Percentiles rank a stretch among this genome's conserved stretches.
Conservation (phyloP, 2,329 filamentous ascomycete genomes). For the Paraphaeosphaeria sporulosa region DNA sequence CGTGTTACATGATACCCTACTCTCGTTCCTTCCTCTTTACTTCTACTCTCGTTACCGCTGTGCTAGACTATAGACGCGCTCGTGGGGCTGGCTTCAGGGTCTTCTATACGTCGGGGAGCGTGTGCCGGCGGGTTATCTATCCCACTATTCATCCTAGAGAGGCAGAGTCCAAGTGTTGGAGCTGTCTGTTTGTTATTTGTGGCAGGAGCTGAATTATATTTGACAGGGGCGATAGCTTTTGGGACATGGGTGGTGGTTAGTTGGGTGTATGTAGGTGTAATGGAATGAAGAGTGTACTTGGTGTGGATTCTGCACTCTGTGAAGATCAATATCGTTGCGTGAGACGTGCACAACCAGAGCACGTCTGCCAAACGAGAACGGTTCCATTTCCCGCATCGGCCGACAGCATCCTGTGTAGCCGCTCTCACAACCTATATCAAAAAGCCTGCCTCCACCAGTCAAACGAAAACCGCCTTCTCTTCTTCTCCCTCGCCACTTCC, state of each 20-base stretch:
- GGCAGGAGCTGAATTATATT: not conserved
- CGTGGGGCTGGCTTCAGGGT: constrained; percentile 15
- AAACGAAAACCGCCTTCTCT: too few species aligned
- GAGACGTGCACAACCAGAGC: too few species aligned
- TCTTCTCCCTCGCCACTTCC: too few species aligned
- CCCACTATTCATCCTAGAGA: not conserved
- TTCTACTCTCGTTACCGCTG: constrained; percentile 17
- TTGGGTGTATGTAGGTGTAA: too few species aligned
- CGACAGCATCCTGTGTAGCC: too few species aligned
- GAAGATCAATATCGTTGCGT: too few species aligned
- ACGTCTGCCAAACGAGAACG: too few species aligned
- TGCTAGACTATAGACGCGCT: constrained; percentile 17
- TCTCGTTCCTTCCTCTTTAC: not conserved
- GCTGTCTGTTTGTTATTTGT: not conserved
- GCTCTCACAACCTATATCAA: too few species aligned
- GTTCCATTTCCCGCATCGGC: too few species aligned
- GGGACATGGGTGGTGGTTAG: not conserved
- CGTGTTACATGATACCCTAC: constrained; percentile 17
- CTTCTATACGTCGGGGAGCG: constrained; percentile 5
- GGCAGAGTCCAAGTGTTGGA: constrained; percentile 19
- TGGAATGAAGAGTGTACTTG: too few species aligned
- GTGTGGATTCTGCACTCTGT: too few species aligned
- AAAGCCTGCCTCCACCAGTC: too few species aligned
- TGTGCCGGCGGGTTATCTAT: not conserved
- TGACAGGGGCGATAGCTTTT: not conserved